Evolutionary conservation across 2,329 filamentous ascomycete species (phyloP), one percentile per base, ranked within the genome.

Genomic region (Blastomyces percursus): DNA sequence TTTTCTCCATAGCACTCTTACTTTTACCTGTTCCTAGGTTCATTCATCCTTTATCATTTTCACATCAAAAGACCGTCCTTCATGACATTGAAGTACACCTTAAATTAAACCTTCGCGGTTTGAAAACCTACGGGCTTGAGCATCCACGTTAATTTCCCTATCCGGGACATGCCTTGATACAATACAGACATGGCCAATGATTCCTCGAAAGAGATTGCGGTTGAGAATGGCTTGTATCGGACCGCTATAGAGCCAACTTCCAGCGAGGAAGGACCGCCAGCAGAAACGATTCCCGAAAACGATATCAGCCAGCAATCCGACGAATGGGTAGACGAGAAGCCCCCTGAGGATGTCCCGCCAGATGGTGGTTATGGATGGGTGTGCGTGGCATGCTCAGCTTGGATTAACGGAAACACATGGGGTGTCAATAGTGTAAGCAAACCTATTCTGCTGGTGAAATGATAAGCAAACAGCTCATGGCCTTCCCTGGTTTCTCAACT

Each of bases 321-420:
- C 6, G 64, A 66, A 14, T 67, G 64, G 7, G 57, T 67, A 35
- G 71, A 73, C n/a, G 69, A 70, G 54, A 75, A 73, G 60, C 68
- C 69, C 52, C 67, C 69, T 14, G 70, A 67, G 19, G 75, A 76
- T 62, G 66, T 64, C 24, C 73, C 75, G 40, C 77, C 77, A 48
- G 82, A 86, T 67, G 83, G 83, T 50, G 83, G 84, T 27, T 86
- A 84, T 74, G 83, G 84, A 64, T 86, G 84, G 83, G 79, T 85
- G 27, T 84, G 84, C 61, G 80, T 84, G n/a, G 68, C 76, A 2
- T 79, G 78, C 48, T 76, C 81, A 65, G 79, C 81, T 59, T 72
- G 84, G 65, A 81, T 88, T 63, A 89, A 88, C 70, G 84, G 81
- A 8, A 87, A 90, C 70, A 90, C 87, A 0, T 91, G 88, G 88